Evolutionary conservation across 2,329 filamentous ascomycete species (phyloP).

Genomic region (Trichoderma sp.): DNA sequence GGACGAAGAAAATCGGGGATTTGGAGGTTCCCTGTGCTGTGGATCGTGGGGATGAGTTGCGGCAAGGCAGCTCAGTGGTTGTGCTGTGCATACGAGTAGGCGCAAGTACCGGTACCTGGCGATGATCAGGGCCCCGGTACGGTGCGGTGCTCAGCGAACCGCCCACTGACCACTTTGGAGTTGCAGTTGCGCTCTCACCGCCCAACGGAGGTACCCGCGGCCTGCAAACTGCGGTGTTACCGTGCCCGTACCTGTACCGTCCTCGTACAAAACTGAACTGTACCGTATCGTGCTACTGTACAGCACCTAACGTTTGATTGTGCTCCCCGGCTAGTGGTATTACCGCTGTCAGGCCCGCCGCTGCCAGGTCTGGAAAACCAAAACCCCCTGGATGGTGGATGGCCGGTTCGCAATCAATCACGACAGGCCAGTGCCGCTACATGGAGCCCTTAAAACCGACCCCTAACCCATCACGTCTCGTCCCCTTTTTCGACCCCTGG

Average conservation of each 20-base stretch:
- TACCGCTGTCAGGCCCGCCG: slow-evolving; percentile 10
- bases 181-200: neutral
- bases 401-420: slow-evolving; percentile 1
- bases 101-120: slow-evolving; percentile 1
- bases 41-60: slow-evolving; percentile 18
- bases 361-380: neutral
- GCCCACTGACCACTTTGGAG: neutral
- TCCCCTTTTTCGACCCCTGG: slow-evolving; percentile 9
- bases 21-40: neutral
- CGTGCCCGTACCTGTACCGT: neutral
- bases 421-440: neutral
- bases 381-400: slow-evolving; percentile 6
- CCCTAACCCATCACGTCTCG: slow-evolving; percentile 9
- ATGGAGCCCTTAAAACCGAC: slow-evolving; percentile 7
- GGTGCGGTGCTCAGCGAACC: neutral
- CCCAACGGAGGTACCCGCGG: neutral
- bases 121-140: neutral
- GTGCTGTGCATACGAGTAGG: neutral
- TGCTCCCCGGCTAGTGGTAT: neutral
- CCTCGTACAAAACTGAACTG: neutral
- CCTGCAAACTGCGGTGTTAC: neutral
- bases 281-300: neutral
- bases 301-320: neutral
- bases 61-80: neutral
- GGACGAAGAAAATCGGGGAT: slow-evolving; percentile 18